Percentiles rank a stretch among this genome's conserved stretches.
These are phyloP conservation scores for Clitocybe nebularis DNA, from an alignment of 1,284 basidiomycete species.

Conservation along the genomic window DNA sequence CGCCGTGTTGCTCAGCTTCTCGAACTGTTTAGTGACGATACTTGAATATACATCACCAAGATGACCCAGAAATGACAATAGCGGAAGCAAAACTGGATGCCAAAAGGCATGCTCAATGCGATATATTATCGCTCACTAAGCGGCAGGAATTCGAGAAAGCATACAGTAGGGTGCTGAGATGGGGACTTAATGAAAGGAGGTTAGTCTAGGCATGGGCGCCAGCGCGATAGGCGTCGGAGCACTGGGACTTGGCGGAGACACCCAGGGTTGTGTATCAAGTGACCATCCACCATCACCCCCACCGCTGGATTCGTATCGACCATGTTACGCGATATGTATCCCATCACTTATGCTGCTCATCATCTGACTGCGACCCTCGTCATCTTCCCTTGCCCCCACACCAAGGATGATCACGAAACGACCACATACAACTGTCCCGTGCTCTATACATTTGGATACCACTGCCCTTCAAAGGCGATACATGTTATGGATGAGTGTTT, in stretches of 20 bases:
- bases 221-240: no score
- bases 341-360: background rate
- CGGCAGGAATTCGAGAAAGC: no score
- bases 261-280: background rate
- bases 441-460: background rate
- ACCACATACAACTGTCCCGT: background rate
- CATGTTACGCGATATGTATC: background rate
- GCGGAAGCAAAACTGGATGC: no score
- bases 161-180: no score
- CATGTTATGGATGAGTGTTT: background rate
- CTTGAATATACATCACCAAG: no score
- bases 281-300: background rate
- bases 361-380: background rate
- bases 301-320: background rate
- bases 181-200: no score
- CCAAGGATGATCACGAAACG: background rate
- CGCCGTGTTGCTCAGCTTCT: no score
- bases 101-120: no score
- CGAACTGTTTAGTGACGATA: no score
- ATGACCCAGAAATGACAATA: no score
- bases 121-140: no score
- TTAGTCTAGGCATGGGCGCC: no score
- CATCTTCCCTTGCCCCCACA: background rate
- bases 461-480: background rate
- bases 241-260: background rate